Conservation (phyloP, 108 stramenopile genomes). For the Skeletonema potamos region DNA sequence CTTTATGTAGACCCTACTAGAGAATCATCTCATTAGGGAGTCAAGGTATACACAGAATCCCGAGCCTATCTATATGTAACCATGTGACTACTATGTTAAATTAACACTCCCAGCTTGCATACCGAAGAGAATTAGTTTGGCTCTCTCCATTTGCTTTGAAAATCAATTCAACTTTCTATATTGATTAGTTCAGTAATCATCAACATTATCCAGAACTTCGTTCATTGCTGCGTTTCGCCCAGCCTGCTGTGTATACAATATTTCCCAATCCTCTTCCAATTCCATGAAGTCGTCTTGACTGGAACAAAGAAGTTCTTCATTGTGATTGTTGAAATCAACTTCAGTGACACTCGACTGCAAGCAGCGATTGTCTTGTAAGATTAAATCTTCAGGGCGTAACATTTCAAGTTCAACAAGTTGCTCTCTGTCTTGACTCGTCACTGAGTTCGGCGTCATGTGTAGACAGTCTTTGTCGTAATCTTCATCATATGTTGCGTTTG, state of each 20-base stretch:
- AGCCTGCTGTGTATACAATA: not conserved
- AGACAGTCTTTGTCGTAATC: constrained; percentile 21
- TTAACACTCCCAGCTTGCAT: not conserved
- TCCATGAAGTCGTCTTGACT: not conserved
- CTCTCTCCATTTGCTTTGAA: too few relatives aligned
- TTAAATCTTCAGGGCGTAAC: constrained; percentile 13
- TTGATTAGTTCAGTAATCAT: constrained; percentile 9
- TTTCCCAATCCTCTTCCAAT: constrained; percentile 32
- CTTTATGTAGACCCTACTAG: too few relatives aligned
- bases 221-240: not conserved
- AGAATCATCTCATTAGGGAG: not conserved
- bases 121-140: not conserved
- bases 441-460: constrained; percentile 36
- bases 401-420: constrained; percentile 22
- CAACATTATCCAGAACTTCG: constrained; percentile 11
- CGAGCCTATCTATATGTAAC: not conserved
- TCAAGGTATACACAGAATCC: not conserved
- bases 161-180: too few relatives aligned
- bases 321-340: not conserved
- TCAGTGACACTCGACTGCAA: not conserved
- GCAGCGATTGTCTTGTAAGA: not conserved
- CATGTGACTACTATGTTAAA: not conserved
- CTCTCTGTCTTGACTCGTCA: constrained; percentile 25
- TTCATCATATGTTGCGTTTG: constrained; percentile 16
- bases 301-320: not conserved